Evolutionary conservation across 148 eudicot species (phyloP).

Genomic region (Rhododendron ferrugineum): DNA sequence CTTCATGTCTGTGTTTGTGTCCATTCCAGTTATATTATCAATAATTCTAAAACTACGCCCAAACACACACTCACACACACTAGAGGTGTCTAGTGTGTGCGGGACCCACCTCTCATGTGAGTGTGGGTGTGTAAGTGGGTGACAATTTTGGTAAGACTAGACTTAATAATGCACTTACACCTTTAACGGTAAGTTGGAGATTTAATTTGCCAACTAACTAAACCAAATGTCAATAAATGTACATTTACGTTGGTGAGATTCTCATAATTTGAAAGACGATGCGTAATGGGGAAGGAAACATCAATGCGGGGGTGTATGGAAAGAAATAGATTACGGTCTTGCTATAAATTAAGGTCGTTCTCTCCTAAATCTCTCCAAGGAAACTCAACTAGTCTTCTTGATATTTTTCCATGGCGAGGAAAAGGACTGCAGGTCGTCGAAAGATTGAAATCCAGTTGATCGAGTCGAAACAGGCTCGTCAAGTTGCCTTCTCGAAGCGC

Average conservation of each 20-base stretch:
- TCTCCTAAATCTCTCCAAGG: not conserved
- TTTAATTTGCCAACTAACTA: not conserved
- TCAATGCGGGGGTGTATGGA: not conserved
- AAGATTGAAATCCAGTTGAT: slow-evolving; percentile 16
- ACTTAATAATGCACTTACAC: not conserved
- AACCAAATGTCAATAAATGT: not conserved
- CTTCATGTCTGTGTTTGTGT: not conserved
- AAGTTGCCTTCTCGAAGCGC: slow-evolving; percentile 20
- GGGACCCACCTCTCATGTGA: too few species aligned
- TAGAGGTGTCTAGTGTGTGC: too few species aligned
- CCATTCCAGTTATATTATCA: not conserved
- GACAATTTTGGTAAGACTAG: not conserved
- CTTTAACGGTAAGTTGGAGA: slow-evolving; percentile 3
- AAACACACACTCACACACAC: too few species aligned
- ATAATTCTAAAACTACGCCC: too few species aligned
- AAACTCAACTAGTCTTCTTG: not conserved
- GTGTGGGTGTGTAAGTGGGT: not conserved
- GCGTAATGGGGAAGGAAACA: not conserved
- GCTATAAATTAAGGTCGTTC: not conserved
- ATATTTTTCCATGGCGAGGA: slow-evolving; percentile 9
- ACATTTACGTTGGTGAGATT: not conserved
- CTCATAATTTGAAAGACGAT: not conserved
- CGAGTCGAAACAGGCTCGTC: not conserved
- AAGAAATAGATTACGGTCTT: not conserved
- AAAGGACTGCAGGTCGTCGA: slow-evolving; percentile 9